Base-by-base conservation (phyloP, 2,329 filamentous ascomycete genomes). In the Rhynchosporium graminicola region DNA sequence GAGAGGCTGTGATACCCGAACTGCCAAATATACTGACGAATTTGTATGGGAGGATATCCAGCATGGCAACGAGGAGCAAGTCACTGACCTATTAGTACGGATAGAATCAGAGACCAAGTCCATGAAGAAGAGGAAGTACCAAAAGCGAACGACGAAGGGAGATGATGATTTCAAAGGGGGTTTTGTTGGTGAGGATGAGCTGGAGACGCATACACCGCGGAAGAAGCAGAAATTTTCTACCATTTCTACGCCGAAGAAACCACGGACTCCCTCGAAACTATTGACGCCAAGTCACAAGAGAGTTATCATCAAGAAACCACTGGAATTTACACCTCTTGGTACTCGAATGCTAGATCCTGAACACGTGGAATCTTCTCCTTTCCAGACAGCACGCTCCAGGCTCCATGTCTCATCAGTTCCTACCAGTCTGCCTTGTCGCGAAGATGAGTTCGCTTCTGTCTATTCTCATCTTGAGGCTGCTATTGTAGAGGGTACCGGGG, bases 351-450 rank as follows among this genome's bases (percentile, higher is more conserved):
- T 99, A 3, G 91, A 91, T 1, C 89, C 91, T 4, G 83, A 83
- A 40, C 85, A 90, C 68, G 83, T 90, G 61, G 84, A 92, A 48
- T 86, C 88, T 2, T 96, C 95, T 0, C 95, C 95, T 0, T 98
- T 97, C 72, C 92, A 96, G 70, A 84, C 96, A 64, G 96, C 95
- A 54, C 87, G 96, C 26, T 92, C 87, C 33, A 88, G 91, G 50
- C 84, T 99, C 1, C 95, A 99, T 74, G 95, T 99, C 33, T 95
- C 96, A 0, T 91, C 95, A 0, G 93, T 99, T 3, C 95, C 95
- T 0, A 83, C 88, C 12, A 91, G 91, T 50, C 83, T 99, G 5
- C 95, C 95, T 9, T 98, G 95, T 73, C 88, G 95, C 65, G 94
- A 97, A 73, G 86, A 86, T 40, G 96, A 99, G 74, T 99, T 99